Base-by-base conservation (phyloP, 169 alveolate species). In the Eimeria tenella region DNA sequence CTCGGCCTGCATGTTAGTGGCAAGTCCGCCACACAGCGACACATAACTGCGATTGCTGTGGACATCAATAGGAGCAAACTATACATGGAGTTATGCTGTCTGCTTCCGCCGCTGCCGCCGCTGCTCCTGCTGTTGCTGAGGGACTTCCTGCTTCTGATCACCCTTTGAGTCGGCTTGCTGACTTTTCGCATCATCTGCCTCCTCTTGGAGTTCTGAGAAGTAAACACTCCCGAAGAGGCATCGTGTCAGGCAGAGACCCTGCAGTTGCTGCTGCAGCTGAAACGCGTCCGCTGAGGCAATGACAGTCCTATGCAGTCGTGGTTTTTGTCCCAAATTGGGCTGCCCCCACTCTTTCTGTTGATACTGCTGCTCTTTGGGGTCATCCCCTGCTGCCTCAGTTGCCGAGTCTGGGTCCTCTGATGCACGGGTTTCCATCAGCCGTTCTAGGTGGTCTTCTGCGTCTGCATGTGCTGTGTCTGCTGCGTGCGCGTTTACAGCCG, bases 181-280 rank as follows among this genome's bases (percentile, higher is more conserved):
- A 4, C 19, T 52, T 4, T 13, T 25, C 49, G 90, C 3, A 11
- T n/a, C 56, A 2, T 49, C 75, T 31, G 42, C 42, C 58, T 56
- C 74, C n/a, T 82, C 90, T 8, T 82, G 23, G 4, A 9, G 90
- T 11, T 82, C 70, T 9, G 70, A 53, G 74, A 56, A 74, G n/a
- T 58, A 82, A 15, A 82, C 90, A 82, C 90, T 82, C 23, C 90
- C 90, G 25, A 82, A 82, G 74, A 82, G 56, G 73, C 90, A 82
- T 5, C 90, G 90, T 74, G 90, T 82, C 23, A 82, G 75, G 74
- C 9, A 82, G 5, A 82, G 90, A 6, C 90, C 90, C 10, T 82
- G 75, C 90, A 82, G 90, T 17, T 82, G 90, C 55, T 82, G 90
- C 21, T 82, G 90, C 90, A 82, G 75, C 90, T 82, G 90, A 21